Base-by-base conservation (phyloP, 1,139 yeast species). In the Geotrichum bryndzae region DNA sequence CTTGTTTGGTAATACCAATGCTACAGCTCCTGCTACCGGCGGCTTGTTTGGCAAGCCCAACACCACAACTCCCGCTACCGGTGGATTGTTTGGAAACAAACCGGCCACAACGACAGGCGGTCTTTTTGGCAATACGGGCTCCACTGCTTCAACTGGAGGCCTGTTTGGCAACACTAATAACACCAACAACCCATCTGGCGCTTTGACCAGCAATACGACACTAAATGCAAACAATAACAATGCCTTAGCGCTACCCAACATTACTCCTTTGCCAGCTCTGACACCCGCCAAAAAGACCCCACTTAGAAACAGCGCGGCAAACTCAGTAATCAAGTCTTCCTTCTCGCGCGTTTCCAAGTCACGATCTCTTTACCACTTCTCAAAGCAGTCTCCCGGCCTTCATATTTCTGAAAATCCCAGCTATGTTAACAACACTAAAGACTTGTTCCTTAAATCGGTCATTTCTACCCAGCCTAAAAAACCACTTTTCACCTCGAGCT, bases 101-200 rank as follows among this genome's bases (percentile, higher is more conserved):
- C 13, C 18, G 1, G 11, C 55, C 13, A 33, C 56, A n/a, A 27
- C 58, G 45, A 64, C 70, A 46, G 67, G 71, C 3, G 70, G 70
- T 48, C 67, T 73, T 50, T 79, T 79, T 69, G 81, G 81, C 48
- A 63, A 51, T 18, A 27, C 65, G 65, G 59, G 63, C 18, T 15
- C 68, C 38, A 61, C 70, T 27, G 15, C 38, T 53, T 59, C 68
- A 41, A 64, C 66, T 18, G 79, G 80, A 11, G 79, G 82, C 0
- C 64, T 79, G 31, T 79, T 80, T 72, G 78, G 78, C 1, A 61
- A 60, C 31, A 22, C 50, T 55, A 61, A 64, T 22, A 58, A 54
- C 31, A 58, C 59, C 25, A 56, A 65, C 58, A 56, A 41, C 41
- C 35, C 46, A 51, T 35, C 55, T 22, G 66, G 67, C 11, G 68